Evolutionary conservation across 768 basidiomycete species (phyloP).

Genomic region (Thelephora ganbajun): DNA sequence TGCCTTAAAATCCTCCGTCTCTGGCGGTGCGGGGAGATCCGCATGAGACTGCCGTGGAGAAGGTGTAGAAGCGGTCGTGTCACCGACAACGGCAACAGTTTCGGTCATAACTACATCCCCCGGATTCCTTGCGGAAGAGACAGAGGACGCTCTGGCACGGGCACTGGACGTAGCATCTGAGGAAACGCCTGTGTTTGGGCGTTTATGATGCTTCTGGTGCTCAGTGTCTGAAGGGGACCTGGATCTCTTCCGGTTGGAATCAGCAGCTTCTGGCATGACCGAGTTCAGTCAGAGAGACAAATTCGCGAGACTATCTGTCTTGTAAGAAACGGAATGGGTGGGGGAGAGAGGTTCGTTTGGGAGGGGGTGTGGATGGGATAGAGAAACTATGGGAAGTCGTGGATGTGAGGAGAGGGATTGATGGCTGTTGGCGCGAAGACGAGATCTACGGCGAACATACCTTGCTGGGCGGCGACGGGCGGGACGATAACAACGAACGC

Average conservation of each 20-base stretch:
- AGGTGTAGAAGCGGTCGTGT: conserved; percentile 40
- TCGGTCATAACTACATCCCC: conserved; percentile 60
- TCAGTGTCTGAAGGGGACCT: conserved; percentile 68
- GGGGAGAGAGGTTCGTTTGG: conserved; percentile 9
- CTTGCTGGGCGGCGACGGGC: background rate
- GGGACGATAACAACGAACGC: conserved; percentile 5
- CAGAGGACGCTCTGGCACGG: conserved; percentile 28
- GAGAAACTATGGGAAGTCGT: conserved; percentile 7
- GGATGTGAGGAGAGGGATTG: conserved; percentile 10
- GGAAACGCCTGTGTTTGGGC: conserved; percentile 67
- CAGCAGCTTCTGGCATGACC: conserved; percentile 71
- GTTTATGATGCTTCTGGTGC: conserved; percentile 68
- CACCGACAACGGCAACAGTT: conserved; percentile 21
- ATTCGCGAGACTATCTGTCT: conserved; percentile 18
- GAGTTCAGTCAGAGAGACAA: conserved; percentile 30
- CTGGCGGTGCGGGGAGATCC: conserved; percentile 19
- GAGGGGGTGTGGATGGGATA: conserved; percentile 18
- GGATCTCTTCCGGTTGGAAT: conserved; percentile 74
- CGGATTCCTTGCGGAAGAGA: conserved; percentile 21
- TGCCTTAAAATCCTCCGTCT: conserved; percentile 31
- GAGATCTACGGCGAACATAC: conserved; percentile 2
- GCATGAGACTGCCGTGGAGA: conserved; percentile 33
- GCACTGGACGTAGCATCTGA: conserved; percentile 24
- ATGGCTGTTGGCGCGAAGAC: background rate
- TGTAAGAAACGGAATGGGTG: conserved; percentile 16